Evolutionary conservation across 1,284 basidiomycete species (phyloP).

Genomic region (Austroboletus sp.): DNA sequence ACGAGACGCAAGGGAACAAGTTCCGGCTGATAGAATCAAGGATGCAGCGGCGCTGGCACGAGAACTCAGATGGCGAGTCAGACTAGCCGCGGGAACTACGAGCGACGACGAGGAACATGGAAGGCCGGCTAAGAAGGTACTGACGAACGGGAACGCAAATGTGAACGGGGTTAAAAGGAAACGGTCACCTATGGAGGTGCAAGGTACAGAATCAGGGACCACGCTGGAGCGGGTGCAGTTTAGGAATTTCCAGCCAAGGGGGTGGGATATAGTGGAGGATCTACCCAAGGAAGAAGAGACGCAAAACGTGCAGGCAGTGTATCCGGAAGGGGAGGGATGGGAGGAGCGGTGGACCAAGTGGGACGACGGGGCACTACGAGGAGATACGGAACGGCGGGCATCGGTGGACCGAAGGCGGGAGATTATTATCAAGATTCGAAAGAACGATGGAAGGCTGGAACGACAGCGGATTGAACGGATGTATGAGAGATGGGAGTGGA

Average conservation of each 20-base stretch:
- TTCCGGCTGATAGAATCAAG: constrained; percentile 73
- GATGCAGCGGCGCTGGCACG: constrained; percentile 72
- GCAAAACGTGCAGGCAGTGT: constrained; percentile 31
- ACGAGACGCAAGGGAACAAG: constrained; percentile 69
- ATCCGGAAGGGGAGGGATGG: constrained; percentile 34
- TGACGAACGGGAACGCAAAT: constrained; percentile 22
- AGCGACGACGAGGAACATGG: constrained; percentile 61
- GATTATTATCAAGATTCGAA: constrained; percentile 53
- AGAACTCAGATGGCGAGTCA: constrained; percentile 76
- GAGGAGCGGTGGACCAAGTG: constrained; percentile 36
- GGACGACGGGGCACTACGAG: constrained; percentile 28
- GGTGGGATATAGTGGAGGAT: constrained; percentile 53
- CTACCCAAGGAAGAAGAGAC: constrained; percentile 39
- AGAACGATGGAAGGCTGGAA: constrained; percentile 51
- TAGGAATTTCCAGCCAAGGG: constrained; percentile 59
- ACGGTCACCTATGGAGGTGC: constrained; percentile 33
- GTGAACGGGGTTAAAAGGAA: constrained; percentile 48
- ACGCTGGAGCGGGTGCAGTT: constrained; percentile 37
- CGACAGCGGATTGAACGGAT: constrained; percentile 62
- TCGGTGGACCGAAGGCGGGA: constrained; percentile 46
- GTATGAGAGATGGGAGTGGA: constrained; percentile 63
- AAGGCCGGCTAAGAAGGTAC: constrained; percentile 28
- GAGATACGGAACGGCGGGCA: constrained; percentile 37
- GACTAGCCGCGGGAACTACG: constrained; percentile 54
- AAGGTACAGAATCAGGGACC: constrained; percentile 24